A percentile compares a stretch with the other conserved stretches of the same genome.
Evolutionary conservation across 2,329 filamentous ascomycete species (phyloP).

Genomic region (Penicillium hordei): DNA sequence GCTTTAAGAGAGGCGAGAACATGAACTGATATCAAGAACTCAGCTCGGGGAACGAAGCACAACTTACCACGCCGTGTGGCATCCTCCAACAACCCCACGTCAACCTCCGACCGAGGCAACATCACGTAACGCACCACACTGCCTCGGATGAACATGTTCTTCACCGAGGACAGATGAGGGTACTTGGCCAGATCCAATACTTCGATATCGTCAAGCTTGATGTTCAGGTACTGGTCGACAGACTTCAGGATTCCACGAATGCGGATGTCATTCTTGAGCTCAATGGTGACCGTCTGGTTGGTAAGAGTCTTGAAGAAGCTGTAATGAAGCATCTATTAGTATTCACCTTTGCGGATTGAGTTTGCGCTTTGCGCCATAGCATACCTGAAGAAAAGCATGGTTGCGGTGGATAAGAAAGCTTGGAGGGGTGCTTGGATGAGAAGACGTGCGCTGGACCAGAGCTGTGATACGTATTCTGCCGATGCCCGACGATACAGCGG

Average conservation of each 20-base stretch:
- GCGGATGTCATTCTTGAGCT: constrained; percentile 99
- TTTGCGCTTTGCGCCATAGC: not conserved
- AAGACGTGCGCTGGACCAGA: not conserved
- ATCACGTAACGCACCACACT: constrained; percentile 93
- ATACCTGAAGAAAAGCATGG: constrained; percentile 57
- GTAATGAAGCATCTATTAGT: constrained; percentile 4
- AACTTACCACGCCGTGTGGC: constrained; percentile 76
- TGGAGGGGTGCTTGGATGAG: constrained; percentile 6
- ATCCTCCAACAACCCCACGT: constrained; percentile 84
- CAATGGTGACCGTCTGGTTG: constrained; percentile 94
- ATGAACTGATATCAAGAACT: not conserved
- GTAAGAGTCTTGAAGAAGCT: constrained; percentile 99
- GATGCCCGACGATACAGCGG: not conserved
- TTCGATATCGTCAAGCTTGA: constrained; percentile 93
- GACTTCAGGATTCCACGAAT: constrained; percentile 94
- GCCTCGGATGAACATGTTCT: constrained; percentile 93
- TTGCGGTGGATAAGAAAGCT: constrained; percentile 21
- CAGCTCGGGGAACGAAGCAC: not conserved
- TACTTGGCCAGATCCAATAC: constrained; percentile 94
- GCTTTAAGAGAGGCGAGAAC: too few relatives aligned
- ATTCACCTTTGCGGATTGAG: not conserved
- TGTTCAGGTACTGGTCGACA: constrained; percentile 98
- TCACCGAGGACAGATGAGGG: constrained; percentile 85
- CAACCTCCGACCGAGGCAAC: constrained; percentile 76
- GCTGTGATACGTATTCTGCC: not conserved